These are phyloP conservation scores for Auxenochlorella protothecoides DNA, from an alignment of 139 green algal genomes.

Conservation along the genomic window DNA sequence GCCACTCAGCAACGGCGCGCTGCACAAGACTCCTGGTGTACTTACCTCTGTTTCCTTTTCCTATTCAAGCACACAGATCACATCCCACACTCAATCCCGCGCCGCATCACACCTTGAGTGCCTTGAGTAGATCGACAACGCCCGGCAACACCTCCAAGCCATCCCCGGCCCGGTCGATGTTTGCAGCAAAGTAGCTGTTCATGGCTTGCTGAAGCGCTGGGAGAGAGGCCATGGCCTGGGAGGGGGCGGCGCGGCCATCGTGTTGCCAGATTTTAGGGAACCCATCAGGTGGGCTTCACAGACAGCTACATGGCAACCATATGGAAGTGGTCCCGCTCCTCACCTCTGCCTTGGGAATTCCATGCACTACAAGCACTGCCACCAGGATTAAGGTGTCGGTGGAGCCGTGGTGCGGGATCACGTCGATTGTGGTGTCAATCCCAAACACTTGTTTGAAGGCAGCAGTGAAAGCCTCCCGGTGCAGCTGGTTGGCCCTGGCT, in stretches of 20 bases:
- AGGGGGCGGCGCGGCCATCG: no score
- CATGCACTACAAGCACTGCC: slow-evolving; percentile 37
- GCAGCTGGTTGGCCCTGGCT: slow-evolving; percentile 44
- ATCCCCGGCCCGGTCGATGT: slow-evolving; percentile 17
- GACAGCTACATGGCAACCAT: no score
- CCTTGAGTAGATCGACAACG: slow-evolving; percentile 38
- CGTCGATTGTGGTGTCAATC: slow-evolving; percentile 49
- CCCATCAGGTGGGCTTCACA: no score
- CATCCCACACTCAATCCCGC: no score
- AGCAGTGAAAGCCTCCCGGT: slow-evolving; percentile 47
- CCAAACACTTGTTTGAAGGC: slow-evolving; percentile 40
- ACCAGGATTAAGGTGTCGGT: slow-evolving; percentile 50
- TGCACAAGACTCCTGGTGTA: no score
- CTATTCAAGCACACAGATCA: no score
- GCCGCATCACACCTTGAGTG: slow-evolving; percentile 13
- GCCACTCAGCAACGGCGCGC: no score
- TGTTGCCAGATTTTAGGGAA: no score
- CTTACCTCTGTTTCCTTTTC: no score
- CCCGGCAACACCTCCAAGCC: slow-evolving; percentile 55
- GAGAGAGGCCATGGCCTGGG: slow-evolving; percentile 28
- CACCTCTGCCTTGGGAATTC: slow-evolving; percentile 22
- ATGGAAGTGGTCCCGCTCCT: background rate
- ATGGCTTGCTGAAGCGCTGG: slow-evolving; percentile 35
- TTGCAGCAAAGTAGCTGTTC: slow-evolving; percentile 31
- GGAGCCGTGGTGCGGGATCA: slow-evolving; percentile 53